These are phyloP conservation scores for Mycena kentingensis DNA, from an alignment of 768 basidiomycete species.

Conservation along the genomic window DNA sequence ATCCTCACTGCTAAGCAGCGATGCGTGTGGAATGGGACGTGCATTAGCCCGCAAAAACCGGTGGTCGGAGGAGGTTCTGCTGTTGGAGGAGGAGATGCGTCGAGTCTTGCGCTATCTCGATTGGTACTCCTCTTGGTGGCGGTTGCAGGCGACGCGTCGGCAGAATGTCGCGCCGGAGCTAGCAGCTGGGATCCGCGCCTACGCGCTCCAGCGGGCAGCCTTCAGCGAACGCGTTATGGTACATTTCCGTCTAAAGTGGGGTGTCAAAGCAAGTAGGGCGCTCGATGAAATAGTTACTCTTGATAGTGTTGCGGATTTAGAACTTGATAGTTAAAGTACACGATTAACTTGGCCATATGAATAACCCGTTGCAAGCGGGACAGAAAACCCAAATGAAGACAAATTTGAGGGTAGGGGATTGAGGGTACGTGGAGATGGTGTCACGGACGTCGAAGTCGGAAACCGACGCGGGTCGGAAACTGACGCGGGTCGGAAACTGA, in stretches of 20 bases:
- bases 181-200: not conserved
- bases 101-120: conserved; percentile 24
- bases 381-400: too few relatives aligned
- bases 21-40: conserved; percentile 4
- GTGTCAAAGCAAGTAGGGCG: too few relatives aligned
- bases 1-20: not conserved
- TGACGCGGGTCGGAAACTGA: too few relatives aligned
- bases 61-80: conserved; percentile 28
- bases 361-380: too few relatives aligned
- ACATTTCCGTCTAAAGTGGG: not conserved
- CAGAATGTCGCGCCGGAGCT: not conserved
- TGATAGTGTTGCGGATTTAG: too few relatives aligned
- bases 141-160: not conserved
- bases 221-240: not conserved
- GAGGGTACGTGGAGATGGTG: too few relatives aligned
- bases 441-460: too few relatives aligned
- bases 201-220: conserved; percentile 3
- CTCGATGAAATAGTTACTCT: too few relatives aligned
- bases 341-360: too few relatives aligned
- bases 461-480: too few relatives aligned
- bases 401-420: too few relatives aligned
- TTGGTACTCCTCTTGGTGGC: conserved; percentile 27
- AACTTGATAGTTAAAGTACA: too few relatives aligned
- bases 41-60: not conserved
- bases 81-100: conserved; percentile 31